Evolutionary conservation across 2,329 filamentous ascomycete genomes (phyloP).

Genomic region (Botrytis tulipae): DNA sequence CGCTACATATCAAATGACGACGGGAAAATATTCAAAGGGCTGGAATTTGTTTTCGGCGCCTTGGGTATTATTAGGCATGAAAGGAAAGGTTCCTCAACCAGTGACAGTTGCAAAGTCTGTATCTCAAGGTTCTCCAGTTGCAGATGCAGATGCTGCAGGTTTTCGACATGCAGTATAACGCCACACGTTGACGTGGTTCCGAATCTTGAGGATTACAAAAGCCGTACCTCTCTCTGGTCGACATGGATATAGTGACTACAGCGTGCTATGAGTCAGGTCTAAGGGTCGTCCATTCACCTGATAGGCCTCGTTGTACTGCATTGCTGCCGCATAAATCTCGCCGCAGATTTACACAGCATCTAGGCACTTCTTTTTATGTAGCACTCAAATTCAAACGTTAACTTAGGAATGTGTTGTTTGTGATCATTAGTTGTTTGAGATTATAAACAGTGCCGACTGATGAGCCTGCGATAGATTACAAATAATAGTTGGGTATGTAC

Average conservation of each 20-base stretch:
- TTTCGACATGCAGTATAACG: slow-evolving; percentile 7
- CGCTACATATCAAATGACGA: slow-evolving; percentile 55
- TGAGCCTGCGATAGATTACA: slow-evolving; percentile 18
- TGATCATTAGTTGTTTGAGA: slow-evolving; percentile 14
- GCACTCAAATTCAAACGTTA: neutral
- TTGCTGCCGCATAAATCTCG: neutral
- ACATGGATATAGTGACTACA: neutral
- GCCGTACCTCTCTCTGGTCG: neutral
- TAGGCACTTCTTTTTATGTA: neutral
- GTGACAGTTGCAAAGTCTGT: neutral
- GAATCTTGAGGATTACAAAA: neutral
- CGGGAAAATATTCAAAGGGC: neutral
- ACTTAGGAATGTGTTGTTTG: neutral
- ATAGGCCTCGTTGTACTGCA: slow-evolving; percentile 17
- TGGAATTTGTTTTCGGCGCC: neutral
- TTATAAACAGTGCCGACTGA: slow-evolving; percentile 13
- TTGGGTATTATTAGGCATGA: neutral
- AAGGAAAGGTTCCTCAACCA: neutral
- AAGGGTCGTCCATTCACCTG: neutral
- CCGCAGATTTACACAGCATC: neutral
- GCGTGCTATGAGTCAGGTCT: neutral
- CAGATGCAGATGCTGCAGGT: slow-evolving; percentile 16
- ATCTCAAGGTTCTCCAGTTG: neutral
- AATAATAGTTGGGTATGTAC: slow-evolving; percentile 1
- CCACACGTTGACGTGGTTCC: slow-evolving; percentile 19